Conservation (phyloP, 257 asterid genomes). For the Parsonsia alboflavescens region DNA sequence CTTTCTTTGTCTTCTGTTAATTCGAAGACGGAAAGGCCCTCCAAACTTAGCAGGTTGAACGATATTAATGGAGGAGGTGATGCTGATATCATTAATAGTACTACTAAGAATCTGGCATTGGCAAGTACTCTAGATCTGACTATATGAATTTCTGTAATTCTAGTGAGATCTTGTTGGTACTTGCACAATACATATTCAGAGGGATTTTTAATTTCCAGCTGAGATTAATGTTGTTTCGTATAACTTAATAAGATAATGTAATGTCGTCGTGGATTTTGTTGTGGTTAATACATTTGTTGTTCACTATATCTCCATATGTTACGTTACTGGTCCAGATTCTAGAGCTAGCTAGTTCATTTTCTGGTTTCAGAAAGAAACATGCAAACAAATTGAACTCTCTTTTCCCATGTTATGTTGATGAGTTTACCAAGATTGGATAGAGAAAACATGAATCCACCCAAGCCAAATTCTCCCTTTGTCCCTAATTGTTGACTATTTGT, state of each 20-base stretch:
- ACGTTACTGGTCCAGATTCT: too few relatives aligned
- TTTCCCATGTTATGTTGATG: too few relatives aligned
- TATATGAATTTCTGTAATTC: slow-evolving; percentile 30
- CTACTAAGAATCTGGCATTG: slow-evolving; percentile 14
- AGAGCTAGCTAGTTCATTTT: too few relatives aligned
- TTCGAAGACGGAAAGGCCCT: not conserved
- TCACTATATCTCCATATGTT: not conserved
- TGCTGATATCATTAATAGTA: not conserved
- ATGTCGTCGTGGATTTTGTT: not conserved
- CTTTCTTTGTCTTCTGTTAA: slow-evolving; percentile 23
- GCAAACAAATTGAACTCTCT: too few relatives aligned
- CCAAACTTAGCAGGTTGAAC: slow-evolving; percentile 7
- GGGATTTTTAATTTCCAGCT: not conserved
- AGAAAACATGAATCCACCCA: too few relatives aligned
- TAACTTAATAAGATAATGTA: not conserved
- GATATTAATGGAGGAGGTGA: not conserved
- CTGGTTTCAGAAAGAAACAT: too few relatives aligned
- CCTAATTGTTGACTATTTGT: too few relatives aligned
- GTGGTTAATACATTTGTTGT: not conserved
- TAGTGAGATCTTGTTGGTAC: slow-evolving; percentile 41
- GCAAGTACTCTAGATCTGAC: slow-evolving; percentile 41
- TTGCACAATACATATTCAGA: slow-evolving; percentile 18
- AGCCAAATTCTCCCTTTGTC: too few relatives aligned
- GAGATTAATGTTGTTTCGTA: not conserved
- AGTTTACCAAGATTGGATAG: too few relatives aligned